Conservation (phyloP, 1,284 basidiomycete species). For the Papiliotrema terrestris region DNA sequence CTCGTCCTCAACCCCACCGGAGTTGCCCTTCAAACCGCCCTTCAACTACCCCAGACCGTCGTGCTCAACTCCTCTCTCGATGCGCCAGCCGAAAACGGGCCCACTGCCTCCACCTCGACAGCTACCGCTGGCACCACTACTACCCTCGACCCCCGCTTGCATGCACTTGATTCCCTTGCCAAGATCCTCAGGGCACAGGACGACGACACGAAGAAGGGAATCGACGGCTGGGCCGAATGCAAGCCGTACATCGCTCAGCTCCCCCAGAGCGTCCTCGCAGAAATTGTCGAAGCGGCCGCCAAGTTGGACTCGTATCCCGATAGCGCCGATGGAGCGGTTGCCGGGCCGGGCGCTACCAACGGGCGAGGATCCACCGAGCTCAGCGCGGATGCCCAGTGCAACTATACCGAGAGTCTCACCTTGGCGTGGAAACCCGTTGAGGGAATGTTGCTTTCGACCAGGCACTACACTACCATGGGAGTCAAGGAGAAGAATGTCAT, state of each 20-base stretch:
- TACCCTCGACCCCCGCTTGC: not conserved
- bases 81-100: not conserved
- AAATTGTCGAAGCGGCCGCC: not conserved
- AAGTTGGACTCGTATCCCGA: not conserved
- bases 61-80: not conserved
- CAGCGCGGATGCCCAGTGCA: constrained; percentile 5
- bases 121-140: not conserved
- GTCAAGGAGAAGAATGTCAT: constrained; percentile 1
- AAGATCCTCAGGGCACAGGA: not conserved
- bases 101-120: not conserved
- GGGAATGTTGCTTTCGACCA: constrained; percentile 12
- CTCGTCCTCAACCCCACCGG: constrained; percentile 14
- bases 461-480: constrained; percentile 7
- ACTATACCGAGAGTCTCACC: constrained; percentile 7
- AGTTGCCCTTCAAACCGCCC: constrained; percentile 8
- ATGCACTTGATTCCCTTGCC: not conserved
- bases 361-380: not conserved
- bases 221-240: not conserved
- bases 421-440: constrained; percentile 14
- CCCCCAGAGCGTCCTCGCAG: not conserved
- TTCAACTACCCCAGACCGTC: not conserved
- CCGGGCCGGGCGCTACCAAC: not conserved
- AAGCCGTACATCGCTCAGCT: not conserved
- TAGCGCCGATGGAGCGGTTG: not conserved
- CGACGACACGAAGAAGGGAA: not conserved